These are phyloP conservation scores for Sonneratia alba DNA, from an alignment of 345 rosid species.

Conservation along the genomic window DNA sequence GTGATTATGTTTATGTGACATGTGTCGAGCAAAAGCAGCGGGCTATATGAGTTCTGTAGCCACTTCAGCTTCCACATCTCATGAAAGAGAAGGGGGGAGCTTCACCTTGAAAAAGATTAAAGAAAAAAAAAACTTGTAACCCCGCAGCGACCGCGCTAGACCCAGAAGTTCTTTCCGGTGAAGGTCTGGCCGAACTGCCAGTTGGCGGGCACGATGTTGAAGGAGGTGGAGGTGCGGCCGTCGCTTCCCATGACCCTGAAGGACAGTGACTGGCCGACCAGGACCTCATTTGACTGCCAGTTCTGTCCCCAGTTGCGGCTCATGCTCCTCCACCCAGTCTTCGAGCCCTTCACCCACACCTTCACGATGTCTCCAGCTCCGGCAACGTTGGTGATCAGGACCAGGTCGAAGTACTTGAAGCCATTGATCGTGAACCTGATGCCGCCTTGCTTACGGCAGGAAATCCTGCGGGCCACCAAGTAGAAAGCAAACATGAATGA, in stretches of 20 bases:
- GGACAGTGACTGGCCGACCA: constrained; percentile 48
- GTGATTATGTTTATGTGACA: not conserved
- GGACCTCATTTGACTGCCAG: constrained; percentile 56
- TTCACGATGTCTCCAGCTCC: constrained; percentile 53
- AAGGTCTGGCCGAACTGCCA: constrained; percentile 60
- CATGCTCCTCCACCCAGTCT: constrained; percentile 49
- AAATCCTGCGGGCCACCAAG: constrained; percentile 25
- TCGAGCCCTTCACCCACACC: constrained; percentile 46
- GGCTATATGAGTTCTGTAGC: constrained; percentile 24
- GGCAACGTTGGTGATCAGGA: constrained; percentile 55
- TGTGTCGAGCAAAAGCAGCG: constrained; percentile 19
- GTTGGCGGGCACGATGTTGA: constrained; percentile 31
- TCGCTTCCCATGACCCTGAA: constrained; percentile 45
- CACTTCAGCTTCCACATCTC: constrained; percentile 26
- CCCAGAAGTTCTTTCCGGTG: constrained; percentile 48
- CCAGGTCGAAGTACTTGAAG: constrained; percentile 61
- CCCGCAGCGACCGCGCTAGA: constrained; percentile 7
- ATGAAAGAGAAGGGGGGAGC: no score
- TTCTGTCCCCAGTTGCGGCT: constrained; percentile 75
- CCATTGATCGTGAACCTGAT: constrained; percentile 68
- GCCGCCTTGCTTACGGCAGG: constrained; percentile 52
- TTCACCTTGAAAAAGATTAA: not conserved
- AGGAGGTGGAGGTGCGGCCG: constrained; percentile 36
- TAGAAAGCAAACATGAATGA: not conserved
- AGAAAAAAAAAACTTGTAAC: not conserved